A percentile compares a stretch with the other conserved stretches of the same genome.
phyloP scores from a whole-genome alignment of 2,329 filamentous ascomycete species.

The Emydomyces testavorans region DNA sequence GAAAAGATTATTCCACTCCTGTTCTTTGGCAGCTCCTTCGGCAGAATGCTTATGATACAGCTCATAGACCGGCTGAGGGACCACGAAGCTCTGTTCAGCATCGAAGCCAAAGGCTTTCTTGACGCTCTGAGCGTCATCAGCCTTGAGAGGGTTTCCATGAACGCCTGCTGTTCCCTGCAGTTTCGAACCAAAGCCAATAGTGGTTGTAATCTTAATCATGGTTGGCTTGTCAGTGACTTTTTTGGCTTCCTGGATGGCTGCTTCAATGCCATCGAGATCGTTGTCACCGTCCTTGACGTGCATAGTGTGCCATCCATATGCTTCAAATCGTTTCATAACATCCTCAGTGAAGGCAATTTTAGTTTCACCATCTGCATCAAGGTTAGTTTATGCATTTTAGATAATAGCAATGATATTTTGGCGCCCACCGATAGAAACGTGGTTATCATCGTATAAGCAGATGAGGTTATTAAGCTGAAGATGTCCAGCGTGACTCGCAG shows the following conservation, averaged over 20 bases:
- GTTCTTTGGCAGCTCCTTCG: slow-evolving; percentile 76
- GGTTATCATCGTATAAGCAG: slow-evolving; percentile 95
- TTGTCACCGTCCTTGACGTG: slow-evolving; percentile 77
- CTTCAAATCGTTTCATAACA: slow-evolving; percentile 83
- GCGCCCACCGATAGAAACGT: slow-evolving; percentile 65
- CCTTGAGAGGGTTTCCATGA: slow-evolving; percentile 91
- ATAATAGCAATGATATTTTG: too few relatives aligned
- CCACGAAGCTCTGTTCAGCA: slow-evolving; percentile 81
- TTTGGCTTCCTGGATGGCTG: slow-evolving; percentile 73
- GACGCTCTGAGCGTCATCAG: slow-evolving; percentile 82
- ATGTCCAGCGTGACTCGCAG: slow-evolving; percentile 84
- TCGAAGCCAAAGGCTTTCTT: slow-evolving; percentile 96
- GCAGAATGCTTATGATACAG: slow-evolving; percentile 72
- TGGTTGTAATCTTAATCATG: slow-evolving; percentile 92
- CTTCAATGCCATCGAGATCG: slow-evolving; percentile 78
- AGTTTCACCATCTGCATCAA: slow-evolving; percentile 68
- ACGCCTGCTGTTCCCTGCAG: slow-evolving; percentile 90
- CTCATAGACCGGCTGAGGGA: slow-evolving; percentile 92
- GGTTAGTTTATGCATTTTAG: slow-evolving; percentile 10
- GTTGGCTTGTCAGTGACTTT: slow-evolving; percentile 91
- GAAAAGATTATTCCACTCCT: slow-evolving; percentile 91
- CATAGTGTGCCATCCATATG: slow-evolving; percentile 91
- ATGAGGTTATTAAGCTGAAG: slow-evolving; percentile 97
- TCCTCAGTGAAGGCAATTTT: slow-evolving; percentile 96
- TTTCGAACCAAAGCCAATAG: slow-evolving; percentile 90